Percentiles rank a stretch among this genome's conserved stretches.
phyloP scores from a whole-genome alignment of 306 rosid genomes.

The Gastrolobium villosum region DNA sequence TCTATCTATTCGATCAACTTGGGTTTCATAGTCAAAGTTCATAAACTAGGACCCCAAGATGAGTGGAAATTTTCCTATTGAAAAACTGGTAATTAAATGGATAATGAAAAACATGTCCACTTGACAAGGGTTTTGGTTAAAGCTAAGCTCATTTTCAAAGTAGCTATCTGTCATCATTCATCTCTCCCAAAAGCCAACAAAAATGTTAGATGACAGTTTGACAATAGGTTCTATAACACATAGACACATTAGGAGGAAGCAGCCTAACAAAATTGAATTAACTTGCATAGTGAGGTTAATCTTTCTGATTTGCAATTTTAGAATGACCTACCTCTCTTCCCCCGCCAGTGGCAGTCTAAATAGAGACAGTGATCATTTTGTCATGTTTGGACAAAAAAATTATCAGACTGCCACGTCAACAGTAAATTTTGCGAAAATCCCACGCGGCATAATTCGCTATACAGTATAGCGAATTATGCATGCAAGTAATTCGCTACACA shows the following conservation, averaged over 20 bases:
- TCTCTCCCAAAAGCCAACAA: conserved; percentile 28
- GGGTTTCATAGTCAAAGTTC: conserved; percentile 22
- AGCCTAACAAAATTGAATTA: conserved; percentile 1
- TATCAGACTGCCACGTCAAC: too few species aligned
- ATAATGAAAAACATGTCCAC: conserved; percentile 13
- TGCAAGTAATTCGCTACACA: too few species aligned
- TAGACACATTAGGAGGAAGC: not conserved
- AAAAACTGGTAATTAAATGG: conserved; percentile 3
- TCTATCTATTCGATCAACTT: conserved; percentile 24
- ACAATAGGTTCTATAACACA: not conserved
- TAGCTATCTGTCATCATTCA: conserved; percentile 21
- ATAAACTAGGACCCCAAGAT: conserved; percentile 5
- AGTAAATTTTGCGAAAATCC: too few species aligned
- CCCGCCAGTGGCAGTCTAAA: not conserved
- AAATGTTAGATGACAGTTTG: conserved; percentile 23
- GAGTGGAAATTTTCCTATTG: not conserved
- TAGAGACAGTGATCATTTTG: too few species aligned
- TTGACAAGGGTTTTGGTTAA: conserved; percentile 8
- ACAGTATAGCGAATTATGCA: too few species aligned
- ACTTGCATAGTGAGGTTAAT: not conserved
- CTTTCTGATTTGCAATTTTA: not conserved
- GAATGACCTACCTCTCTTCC: not conserved
- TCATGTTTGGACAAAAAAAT: too few species aligned
- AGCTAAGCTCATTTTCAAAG: conserved; percentile 27
- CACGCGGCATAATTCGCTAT: too few species aligned